A percentile compares a stretch with the other conserved stretches of the same genome.
These are phyloP conservation scores for Mimosa pudica DNA, from an alignment of 306 rosid species.

Conservation along the genomic window DNA sequence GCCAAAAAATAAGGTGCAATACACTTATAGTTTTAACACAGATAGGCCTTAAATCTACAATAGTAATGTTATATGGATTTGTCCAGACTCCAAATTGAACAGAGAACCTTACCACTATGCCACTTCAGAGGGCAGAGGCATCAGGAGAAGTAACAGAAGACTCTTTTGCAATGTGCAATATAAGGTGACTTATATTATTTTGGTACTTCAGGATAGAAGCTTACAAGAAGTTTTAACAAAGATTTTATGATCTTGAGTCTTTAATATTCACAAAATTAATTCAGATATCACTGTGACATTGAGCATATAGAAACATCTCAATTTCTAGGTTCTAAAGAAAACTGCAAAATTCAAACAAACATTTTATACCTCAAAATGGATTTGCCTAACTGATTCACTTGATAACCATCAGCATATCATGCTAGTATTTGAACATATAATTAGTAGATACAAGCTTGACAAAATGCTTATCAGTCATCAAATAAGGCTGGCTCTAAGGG, in stretches of 20 bases:
- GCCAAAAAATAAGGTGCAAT: not conserved
- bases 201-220: not conserved
- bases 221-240: not conserved
- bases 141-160: not conserved
- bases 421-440: not conserved
- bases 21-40: not conserved
- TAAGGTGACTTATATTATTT: not conserved
- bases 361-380: not conserved
- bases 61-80: not conserved
- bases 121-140: not conserved
- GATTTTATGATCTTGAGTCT: constrained; percentile 5
- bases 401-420: constrained; percentile 8
- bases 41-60: not conserved
- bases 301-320: not conserved
- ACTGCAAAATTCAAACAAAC: not conserved
- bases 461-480: constrained; percentile 9
- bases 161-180: not conserved
- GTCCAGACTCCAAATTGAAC: not conserved
- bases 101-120: not conserved
- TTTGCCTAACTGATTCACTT: not conserved
- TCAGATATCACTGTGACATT: not conserved
- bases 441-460: constrained; percentile 9
- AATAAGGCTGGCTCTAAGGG: constrained; percentile 12
- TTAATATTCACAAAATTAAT: constrained; percentile 12
- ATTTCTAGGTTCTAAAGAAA: not conserved